phyloP scores from a whole-genome alignment of 805 yeast species.

The Myxozyma monticola region DNA sequence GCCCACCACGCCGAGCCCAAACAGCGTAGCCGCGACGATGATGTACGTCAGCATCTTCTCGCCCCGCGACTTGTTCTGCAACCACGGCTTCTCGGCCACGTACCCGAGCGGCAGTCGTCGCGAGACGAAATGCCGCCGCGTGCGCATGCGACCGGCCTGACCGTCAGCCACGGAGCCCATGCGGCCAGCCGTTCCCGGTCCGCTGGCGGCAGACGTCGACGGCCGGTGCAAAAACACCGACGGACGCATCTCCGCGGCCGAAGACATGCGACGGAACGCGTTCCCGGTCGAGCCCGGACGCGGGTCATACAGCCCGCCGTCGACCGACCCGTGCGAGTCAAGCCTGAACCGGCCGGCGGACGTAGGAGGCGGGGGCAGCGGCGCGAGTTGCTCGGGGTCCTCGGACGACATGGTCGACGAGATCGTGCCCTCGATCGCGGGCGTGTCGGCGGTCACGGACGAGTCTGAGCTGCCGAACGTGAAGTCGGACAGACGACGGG shows the following conservation, averaged over 20 bases:
- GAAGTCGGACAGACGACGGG: neutral
- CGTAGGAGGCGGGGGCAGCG: neutral
- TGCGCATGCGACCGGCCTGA: slow-evolving; percentile 2
- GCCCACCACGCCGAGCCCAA: slow-evolving; percentile 16
- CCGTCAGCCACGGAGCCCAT: neutral
- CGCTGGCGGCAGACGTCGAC: neutral
- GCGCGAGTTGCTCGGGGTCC: neutral
- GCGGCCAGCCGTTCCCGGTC: neutral
- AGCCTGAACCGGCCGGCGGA: neutral
- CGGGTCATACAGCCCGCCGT: neutral
- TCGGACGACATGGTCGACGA: neutral
- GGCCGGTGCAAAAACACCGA: neutral
- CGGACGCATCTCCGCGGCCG: neutral
- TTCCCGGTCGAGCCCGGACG: neutral
- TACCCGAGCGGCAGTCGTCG: slow-evolving; percentile 24
- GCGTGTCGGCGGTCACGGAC: neutral
- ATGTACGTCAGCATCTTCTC: slow-evolving; percentile 10
- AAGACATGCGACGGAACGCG: neutral
- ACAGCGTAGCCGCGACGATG: slow-evolving; percentile 1
- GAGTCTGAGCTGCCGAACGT: neutral
- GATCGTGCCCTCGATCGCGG: neutral
- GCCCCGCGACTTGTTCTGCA: slow-evolving; percentile 7
- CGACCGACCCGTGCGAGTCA: too few species aligned
- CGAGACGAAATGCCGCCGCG: slow-evolving; percentile 17
- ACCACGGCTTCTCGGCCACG: slow-evolving; percentile 26